Evolutionary conservation across 2,329 filamentous ascomycete genomes (phyloP).

Genomic region (Aspergillus sergii): DNA sequence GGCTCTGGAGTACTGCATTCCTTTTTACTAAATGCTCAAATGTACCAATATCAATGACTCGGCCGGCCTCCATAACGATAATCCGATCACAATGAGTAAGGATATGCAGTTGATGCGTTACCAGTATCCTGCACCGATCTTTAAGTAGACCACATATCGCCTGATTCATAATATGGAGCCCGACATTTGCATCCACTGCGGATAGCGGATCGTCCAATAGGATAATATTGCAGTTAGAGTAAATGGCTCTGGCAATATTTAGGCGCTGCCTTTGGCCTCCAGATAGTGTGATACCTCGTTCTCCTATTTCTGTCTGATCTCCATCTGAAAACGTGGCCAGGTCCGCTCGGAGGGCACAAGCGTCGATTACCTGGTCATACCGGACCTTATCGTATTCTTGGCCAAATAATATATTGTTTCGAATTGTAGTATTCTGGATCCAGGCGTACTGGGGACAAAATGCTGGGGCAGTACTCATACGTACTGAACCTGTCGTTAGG

Average conservation of each 20-base stretch:
- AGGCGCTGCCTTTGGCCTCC: neutral
- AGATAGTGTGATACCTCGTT: neutral
- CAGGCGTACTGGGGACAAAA: conserved; percentile 97
- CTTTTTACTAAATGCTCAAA: neutral
- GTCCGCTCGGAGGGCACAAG: neutral
- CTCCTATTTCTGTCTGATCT: neutral
- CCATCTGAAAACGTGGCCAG: neutral
- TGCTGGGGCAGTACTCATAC: conserved; percentile 74
- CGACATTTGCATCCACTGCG: no score
- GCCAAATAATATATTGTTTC: conserved; percentile 89
- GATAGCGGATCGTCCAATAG: neutral
- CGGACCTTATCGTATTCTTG: neutral
- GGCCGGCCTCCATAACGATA: neutral
- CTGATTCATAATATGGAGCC: neutral
- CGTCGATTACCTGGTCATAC: neutral
- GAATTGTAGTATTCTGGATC: conserved; percentile 90
- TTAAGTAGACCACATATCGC: neutral
- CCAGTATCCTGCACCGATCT: neutral
- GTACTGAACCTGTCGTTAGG: conserved; percentile 61
- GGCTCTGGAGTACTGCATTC: neutral
- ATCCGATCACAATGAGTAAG: neutral
- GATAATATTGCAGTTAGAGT: neutral
- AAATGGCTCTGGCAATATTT: neutral
- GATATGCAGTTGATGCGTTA: neutral
- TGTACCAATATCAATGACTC: neutral